Evolutionary conservation across 495 filamentous ascomycete species (phyloP).

Genomic region (Aspergillus ostianus): DNA sequence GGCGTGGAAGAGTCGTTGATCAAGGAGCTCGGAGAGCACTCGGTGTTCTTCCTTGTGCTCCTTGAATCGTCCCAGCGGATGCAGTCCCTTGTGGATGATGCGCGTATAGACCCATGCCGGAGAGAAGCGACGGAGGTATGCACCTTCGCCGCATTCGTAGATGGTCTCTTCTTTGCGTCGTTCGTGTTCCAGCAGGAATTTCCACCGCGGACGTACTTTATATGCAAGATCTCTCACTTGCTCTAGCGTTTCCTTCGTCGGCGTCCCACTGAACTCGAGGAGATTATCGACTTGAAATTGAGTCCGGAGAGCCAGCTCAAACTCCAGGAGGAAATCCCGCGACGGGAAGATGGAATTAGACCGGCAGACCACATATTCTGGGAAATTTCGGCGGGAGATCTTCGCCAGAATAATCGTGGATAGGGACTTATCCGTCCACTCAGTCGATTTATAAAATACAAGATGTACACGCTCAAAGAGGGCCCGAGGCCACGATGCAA

Average conservation of each 20-base stretch:
- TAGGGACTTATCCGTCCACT: conserved; percentile 96
- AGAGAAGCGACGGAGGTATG: conserved; percentile 87
- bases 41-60: conserved; percentile 74
- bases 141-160: conserved; percentile 83
- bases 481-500: conserved; percentile 69
- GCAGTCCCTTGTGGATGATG: conserved; percentile 82
- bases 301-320: conserved; percentile 79
- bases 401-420: conserved; percentile 93
- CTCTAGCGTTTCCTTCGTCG: conserved; percentile 60
- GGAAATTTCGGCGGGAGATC: conserved; percentile 82
- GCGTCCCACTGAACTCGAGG: conserved; percentile 80
- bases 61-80: conserved; percentile 82
- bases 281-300: conserved; percentile 82
- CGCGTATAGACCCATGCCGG: conserved; percentile 93
- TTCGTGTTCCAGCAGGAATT: conserved; percentile 68
- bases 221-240: conserved; percentile 72
- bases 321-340: conserved; percentile 74
- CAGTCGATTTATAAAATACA: conserved; percentile 93
- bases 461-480: conserved; percentile 93
- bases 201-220: conserved; percentile 78
- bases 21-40: conserved; percentile 71
- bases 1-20: conserved; percentile 80
- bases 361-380: conserved; percentile 84
- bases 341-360: conserved; percentile 86
- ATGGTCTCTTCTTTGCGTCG: conserved; percentile 74